Evolutionary conservation across 2,329 filamentous ascomycete species (phyloP).

Genomic region (Pestalotiopsis sp.): DNA sequence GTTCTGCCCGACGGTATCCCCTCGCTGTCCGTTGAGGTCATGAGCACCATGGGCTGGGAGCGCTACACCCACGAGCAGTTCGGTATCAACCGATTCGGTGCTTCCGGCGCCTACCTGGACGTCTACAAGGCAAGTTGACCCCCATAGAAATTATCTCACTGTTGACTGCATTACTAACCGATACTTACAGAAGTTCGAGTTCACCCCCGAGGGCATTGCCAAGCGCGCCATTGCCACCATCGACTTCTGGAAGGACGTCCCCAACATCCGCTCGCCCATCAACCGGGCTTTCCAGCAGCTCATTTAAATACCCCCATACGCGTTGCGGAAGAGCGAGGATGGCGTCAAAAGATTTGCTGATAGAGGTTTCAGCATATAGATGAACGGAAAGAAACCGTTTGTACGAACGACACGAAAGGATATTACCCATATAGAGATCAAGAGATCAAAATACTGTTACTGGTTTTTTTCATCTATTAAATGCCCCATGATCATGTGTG

Average conservation of each 20-base stretch:
- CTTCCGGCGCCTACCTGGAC: conserved; percentile 94
- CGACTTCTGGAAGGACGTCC: conserved; percentile 94
- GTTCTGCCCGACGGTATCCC: conserved; percentile 95
- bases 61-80: conserved; percentile 99
- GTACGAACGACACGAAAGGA: conserved; percentile 10
- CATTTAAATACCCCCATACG: conserved; percentile 61
- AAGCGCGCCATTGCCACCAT: conserved; percentile 92
- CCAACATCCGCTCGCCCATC: conserved; percentile 90
- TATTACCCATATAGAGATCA: conserved; percentile 10
- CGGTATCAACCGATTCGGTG: conserved; percentile 98
- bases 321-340: conserved; percentile 2
- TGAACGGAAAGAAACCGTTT: not conserved
- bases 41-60: conserved; percentile 98
- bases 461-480: not conserved
- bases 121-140: conserved; percentile 78
- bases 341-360: conserved; percentile 3
- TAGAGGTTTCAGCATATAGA: conserved; percentile 8
- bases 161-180: conserved; percentile 36
- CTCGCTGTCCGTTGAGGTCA: conserved; percentile 90
- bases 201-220: conserved; percentile 93
- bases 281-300: conserved; percentile 98
- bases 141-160: not conserved
- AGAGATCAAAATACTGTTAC: not conserved
- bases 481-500: not conserved
- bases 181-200: conserved; percentile 86